Conservation (phyloP, 495 filamentous ascomycete genomes). For the Penicillium alfredii region DNA sequence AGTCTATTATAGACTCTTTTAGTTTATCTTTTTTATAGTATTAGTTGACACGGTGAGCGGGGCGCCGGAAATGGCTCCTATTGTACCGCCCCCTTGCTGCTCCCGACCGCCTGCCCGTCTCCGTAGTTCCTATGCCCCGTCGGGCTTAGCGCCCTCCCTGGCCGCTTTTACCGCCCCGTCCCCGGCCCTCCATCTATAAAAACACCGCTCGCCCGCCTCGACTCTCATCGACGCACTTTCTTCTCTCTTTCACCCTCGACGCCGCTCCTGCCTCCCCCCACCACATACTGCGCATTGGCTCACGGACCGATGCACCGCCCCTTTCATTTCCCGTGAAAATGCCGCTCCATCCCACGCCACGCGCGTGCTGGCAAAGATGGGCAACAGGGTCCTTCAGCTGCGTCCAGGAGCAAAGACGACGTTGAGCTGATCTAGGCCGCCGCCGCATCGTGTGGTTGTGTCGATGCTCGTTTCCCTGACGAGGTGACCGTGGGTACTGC, state of each 20-base stretch:
- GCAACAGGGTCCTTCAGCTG: background rate
- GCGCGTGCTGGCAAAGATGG: background rate
- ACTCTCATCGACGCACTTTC: constrained; percentile 10
- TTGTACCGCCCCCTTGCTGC: constrained; percentile 13
- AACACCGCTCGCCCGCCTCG: no score
- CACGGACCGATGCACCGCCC: constrained; percentile 7
- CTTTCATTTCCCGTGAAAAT: constrained; percentile 16
- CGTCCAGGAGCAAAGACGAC: background rate
- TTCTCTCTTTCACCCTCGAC: constrained; percentile 1
- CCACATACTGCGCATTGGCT: constrained; percentile 1
- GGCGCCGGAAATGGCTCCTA: constrained; percentile 14
- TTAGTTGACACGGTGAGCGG: constrained; percentile 10
- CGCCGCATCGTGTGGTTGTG: background rate
- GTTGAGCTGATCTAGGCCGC: background rate
- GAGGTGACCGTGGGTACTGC: no score
- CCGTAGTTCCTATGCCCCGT: constrained; percentile 1
- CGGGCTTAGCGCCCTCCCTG: background rate
- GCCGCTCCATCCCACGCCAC: constrained; percentile 3
- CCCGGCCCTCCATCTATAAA: background rate
- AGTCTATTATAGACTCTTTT: no score
- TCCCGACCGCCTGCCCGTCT: constrained; percentile 5
- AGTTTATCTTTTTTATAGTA: no score
- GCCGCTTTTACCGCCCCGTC: constrained; percentile 1
- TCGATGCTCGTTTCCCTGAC: background rate
- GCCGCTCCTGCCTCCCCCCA: constrained; percentile 8